Evolutionary conservation across 2,329 filamentous ascomycete species (phyloP), one percentile per base, ranked within the genome.

Genomic region (Alternaria burnsii): DNA sequence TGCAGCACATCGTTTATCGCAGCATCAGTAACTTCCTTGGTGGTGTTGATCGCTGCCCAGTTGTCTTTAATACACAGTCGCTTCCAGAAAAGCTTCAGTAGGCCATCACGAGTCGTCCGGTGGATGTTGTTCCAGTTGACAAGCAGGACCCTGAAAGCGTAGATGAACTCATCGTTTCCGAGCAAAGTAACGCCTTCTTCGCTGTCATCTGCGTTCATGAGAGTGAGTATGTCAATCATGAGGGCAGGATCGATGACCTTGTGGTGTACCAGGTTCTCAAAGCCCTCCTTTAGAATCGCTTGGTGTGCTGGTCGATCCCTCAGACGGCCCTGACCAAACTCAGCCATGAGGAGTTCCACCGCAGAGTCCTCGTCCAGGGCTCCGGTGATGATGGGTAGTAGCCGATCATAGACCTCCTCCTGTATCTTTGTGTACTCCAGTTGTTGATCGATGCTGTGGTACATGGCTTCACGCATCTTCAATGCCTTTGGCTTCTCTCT

Each of bases 361-460:
- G 92, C 93, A 0, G 92, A 92, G 20, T 90, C 87, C 50, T 90
- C 87, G 74, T 98, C 95, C 41, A 98, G 87, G 0, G 93, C 92
- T 41, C 85, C 85, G 28, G 85, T 83, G 20, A 94, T 87, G 44
- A 88, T 86, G 0, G 89, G 87, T 8, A 86, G 82, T 34, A 99
- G 82, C 63, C 91, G 87, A n/a, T 84, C 82, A 72, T 92, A 93
- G 3, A 97, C 81, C 55, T 86, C 82, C 59, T 96, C 89, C 76
- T 98, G 94, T n/a, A 97, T 88, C 56, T 85, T 86, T 66, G 94
- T 88, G 30, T 94, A 82, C 41, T 87, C 84, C 20, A 93, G 82
- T 68, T 90, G 85, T 55, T 84, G 84, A 57, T 92, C 86, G 42
- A 84, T 83, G 14, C 64, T 67, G 52, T 63, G 61, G 28, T 63